Conservation (phyloP, 345 rosid genomes). For the Luvunga scandens region DNA sequence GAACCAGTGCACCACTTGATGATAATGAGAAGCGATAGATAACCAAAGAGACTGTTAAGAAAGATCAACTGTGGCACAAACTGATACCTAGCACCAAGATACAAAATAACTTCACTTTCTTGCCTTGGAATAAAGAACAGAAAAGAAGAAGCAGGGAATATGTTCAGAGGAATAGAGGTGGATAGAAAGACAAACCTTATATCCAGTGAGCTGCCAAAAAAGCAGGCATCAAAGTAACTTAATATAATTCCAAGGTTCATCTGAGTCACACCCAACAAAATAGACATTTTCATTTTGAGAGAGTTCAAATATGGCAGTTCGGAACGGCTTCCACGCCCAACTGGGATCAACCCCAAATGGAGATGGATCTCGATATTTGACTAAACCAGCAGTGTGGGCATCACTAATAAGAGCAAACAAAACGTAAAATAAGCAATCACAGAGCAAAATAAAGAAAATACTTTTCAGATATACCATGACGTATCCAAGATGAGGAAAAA, state of each 20-base stretch:
- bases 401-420: conserved; percentile 50
- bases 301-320: conserved; percentile 94
- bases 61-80: conserved; percentile 96
- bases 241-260: conserved; percentile 86
- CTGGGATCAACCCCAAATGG: conserved; percentile 99
- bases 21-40: conserved; percentile 85
- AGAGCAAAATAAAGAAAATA: not conserved
- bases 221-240: conserved; percentile 91
- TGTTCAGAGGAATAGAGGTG: not conserved
- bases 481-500: conserved; percentile 3
- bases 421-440: conserved; percentile 4
- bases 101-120: conserved; percentile 19
- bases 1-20: conserved; percentile 99
- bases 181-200: conserved; percentile 47
- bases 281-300: conserved; percentile 98
- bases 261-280: conserved; percentile 85
- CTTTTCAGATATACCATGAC: not conserved
- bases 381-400: conserved; percentile 66
- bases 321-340: conserved; percentile 99
- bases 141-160: not conserved
- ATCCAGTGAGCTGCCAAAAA: conserved; percentile 69
- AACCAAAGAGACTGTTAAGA: conserved; percentile 91
- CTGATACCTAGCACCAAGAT: conserved; percentile 70
- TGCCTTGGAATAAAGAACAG: not conserved
- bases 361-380: conserved; percentile 78